Percentiles rank a stretch among this genome's conserved stretches.
Conservation (phyloP, 1,284 basidiomycete genomes). For the Ceratobasidium sp. region DNA sequence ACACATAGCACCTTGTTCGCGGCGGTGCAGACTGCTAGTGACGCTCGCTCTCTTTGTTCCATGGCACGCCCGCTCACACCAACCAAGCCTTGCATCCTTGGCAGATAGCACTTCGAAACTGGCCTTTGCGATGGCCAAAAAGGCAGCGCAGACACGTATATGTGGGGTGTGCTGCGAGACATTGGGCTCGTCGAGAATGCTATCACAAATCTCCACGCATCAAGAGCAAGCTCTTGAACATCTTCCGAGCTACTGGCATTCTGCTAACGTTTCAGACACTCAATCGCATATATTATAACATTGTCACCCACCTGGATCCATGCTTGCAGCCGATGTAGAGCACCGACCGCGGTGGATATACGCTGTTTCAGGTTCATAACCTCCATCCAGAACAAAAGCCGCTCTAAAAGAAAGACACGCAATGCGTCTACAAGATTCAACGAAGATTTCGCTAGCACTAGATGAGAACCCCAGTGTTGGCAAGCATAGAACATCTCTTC, state of each 20-base stretch:
- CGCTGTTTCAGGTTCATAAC: background rate
- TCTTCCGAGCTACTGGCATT: too few relatives aligned
- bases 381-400: constrained; percentile 1
- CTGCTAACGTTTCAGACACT: too few relatives aligned
- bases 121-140: background rate
- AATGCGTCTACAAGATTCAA: background rate
- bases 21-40: background rate
- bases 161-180: constrained; percentile 13
- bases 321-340: background rate
- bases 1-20: background rate
- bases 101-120: background rate
- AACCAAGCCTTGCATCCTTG: background rate
- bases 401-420: background rate
- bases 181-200: background rate
- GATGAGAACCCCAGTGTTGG: constrained; percentile 7
- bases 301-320: background rate
- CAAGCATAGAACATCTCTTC: constrained; percentile 2
- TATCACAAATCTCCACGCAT: background rate
- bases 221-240: too few relatives aligned
- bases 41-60: background rate
- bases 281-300: background rate
- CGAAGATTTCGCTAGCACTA: background rate
- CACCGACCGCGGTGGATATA: background rate
- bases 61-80: background rate
- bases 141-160: constrained; percentile 9